Conservation (phyloP, 768 basidiomycete genomes). For the Boletus fagicola region DNA sequence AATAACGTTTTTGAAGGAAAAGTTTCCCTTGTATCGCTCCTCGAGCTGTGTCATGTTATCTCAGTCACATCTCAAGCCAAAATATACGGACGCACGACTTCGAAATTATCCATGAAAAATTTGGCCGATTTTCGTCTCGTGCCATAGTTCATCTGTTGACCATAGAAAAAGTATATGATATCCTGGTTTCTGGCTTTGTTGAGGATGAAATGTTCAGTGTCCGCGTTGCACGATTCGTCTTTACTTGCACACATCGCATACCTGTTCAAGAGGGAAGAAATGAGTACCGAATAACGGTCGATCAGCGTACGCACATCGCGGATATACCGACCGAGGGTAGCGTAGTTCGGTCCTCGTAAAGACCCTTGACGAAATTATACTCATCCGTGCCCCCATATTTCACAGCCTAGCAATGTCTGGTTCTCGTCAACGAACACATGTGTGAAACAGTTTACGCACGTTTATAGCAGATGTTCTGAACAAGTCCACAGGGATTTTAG, state of each 20-base stretch:
- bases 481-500: conserved; percentile 78
- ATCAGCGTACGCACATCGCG: conserved; percentile 53
- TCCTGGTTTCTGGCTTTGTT: conserved; percentile 59
- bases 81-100: conserved; percentile 42
- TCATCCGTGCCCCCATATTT: conserved; percentile 71
- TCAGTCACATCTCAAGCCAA: not conserved
- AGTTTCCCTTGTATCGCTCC: conserved; percentile 71
- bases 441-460: conserved; percentile 37
- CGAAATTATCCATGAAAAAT: conserved; percentile 72
- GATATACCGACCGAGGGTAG: conserved; percentile 64
- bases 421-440: not conserved
- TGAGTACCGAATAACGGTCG: not conserved
- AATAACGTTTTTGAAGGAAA: conserved; percentile 52
- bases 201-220: conserved; percentile 62
- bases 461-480: conserved; percentile 51
- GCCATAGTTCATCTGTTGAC: conserved; percentile 53
- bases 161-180: conserved; percentile 59
- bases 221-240: conserved; percentile 54
- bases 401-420: conserved; percentile 50
- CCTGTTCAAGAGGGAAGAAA: conserved; percentile 36
- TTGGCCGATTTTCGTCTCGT: conserved; percentile 52
- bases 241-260: conserved; percentile 60
- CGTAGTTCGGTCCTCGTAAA: conserved; percentile 71
- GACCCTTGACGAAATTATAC: conserved; percentile 66
- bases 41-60: conserved; percentile 42